A percentile compares a stretch with the other conserved stretches of the same genome.
Conservation (phyloP, 2,329 filamentous ascomycete species). For the Epichloe gansuensis region DNA sequence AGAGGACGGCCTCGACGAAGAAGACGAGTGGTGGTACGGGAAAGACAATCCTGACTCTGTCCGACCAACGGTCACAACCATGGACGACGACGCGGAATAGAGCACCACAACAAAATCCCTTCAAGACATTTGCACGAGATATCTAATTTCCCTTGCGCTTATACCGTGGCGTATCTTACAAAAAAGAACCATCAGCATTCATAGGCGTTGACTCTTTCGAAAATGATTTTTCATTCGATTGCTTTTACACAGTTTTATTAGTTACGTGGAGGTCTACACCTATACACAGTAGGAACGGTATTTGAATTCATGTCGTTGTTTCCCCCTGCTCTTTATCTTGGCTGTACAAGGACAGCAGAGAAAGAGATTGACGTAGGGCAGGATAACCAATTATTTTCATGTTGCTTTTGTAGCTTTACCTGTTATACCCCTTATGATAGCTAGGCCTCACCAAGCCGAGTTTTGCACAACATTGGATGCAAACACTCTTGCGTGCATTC, state of each 20-base stretch:
- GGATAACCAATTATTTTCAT: background rate
- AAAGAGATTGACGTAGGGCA: background rate
- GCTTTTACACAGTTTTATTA: background rate
- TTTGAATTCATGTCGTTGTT: background rate
- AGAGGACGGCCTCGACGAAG: slow-evolving; percentile 44
- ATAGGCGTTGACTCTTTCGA: slow-evolving; percentile 4
- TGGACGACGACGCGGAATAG: slow-evolving; percentile 38
- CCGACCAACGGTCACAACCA: slow-evolving; percentile 35
- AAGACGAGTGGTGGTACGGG: slow-evolving; percentile 53
- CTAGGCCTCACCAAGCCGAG: background rate
- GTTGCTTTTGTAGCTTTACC: background rate
- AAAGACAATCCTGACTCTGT: slow-evolving; percentile 41
- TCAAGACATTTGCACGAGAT: background rate
- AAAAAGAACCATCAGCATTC: slow-evolving; percentile 2
- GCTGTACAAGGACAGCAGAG: background rate
- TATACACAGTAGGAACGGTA: background rate
- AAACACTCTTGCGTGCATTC: background rate
- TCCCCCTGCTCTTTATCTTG: background rate
- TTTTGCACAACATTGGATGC: background rate
- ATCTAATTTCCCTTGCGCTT: background rate
- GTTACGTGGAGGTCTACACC: background rate
- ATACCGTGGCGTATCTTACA: background rate
- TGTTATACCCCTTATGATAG: background rate
- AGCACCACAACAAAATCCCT: background rate
- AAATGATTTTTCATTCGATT: background rate